Evolutionary conservation across 345 rosid species (phyloP).

Genomic region (Carallia brachiata): DNA sequence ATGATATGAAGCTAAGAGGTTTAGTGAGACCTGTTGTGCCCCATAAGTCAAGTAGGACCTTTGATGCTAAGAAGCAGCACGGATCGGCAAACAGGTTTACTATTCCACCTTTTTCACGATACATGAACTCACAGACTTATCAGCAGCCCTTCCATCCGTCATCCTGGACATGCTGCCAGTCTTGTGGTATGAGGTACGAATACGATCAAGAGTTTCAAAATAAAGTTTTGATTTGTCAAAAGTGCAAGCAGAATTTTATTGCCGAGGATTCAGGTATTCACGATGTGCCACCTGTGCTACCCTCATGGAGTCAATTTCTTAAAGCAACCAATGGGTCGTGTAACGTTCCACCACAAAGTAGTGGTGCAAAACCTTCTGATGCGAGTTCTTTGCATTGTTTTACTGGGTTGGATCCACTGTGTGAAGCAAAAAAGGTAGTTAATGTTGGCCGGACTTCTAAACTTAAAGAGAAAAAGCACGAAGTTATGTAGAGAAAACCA

Average conservation of each 20-base stretch:
- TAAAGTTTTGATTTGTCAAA: conserved; percentile 48
- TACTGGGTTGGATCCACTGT: conserved; percentile 14
- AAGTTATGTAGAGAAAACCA: conserved; percentile 22
- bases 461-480: conserved; percentile 19
- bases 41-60: conserved; percentile 30
- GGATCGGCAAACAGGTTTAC: conserved; percentile 18
- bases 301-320: conserved; percentile 23
- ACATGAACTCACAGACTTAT: conserved; percentile 20
- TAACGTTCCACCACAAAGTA: conserved; percentile 29
- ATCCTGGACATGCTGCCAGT: conserved; percentile 67
- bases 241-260: conserved; percentile 44
- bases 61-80: conserved; percentile 26
- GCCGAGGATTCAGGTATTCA: conserved; percentile 45
- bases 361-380: conserved; percentile 32
- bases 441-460: conserved; percentile 25
- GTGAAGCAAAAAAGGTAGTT: conserved; percentile 22
- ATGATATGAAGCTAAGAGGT: conserved; percentile 51
- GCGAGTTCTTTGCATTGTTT: conserved; percentile 17
- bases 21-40: conserved; percentile 21
- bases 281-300: conserved; percentile 29
- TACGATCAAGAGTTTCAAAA: conserved; percentile 36
- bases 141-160: conserved; percentile 34
- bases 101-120: conserved; percentile 15
- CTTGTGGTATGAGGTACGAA: conserved; percentile 47
- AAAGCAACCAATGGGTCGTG: conserved; percentile 19